A percentile compares a stretch with the other conserved stretches of the same genome.
These are phyloP conservation scores for Gyromitra esculenta DNA, from an alignment of 2,329 filamentous ascomycete genomes.

Conservation along the genomic window DNA sequence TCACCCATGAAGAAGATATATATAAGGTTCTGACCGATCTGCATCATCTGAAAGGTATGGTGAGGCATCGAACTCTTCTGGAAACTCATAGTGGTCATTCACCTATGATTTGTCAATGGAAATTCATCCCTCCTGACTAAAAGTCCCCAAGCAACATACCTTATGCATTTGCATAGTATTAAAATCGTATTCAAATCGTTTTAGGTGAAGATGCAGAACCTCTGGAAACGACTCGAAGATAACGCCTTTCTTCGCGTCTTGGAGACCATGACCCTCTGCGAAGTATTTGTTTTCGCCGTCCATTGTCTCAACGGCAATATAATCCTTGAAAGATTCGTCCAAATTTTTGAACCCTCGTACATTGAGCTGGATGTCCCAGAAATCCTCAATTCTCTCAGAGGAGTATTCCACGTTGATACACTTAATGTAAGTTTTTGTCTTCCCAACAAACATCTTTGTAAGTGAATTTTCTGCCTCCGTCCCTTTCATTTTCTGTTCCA, in stretches of 20 bases:
- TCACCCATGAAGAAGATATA: conserved; percentile 82
- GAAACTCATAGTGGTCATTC: conserved; percentile 90
- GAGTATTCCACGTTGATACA: conserved; percentile 99
- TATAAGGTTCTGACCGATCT: conserved; percentile 87
- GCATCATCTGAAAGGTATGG: conserved; percentile 88
- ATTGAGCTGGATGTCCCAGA: conserved; percentile 98
- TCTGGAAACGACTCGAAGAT: conserved; percentile 96
- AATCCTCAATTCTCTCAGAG: conserved; percentile 93
- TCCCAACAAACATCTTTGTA: conserved; percentile 91
- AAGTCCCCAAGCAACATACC: conserved; percentile 54
- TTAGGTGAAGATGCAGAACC: conserved; percentile 92
- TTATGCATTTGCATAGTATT: conserved; percentile 98
- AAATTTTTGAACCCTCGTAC: conserved; percentile 93
- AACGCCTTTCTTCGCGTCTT: conserved; percentile 96
- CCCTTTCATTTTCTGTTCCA: conserved; percentile 98
- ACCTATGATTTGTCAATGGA: conserved; percentile 63
- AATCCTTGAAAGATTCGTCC: conserved; percentile 94
- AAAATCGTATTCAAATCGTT: conserved; percentile 98
- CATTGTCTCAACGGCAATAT: conserved; percentile 94
- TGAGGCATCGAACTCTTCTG: conserved; percentile 81
- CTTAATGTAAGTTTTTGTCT: conserved; percentile 98
- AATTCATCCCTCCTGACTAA: not conserved
- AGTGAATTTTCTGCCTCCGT: conserved; percentile 89
- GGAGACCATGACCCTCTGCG: conserved; percentile 87
- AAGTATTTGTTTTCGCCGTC: conserved; percentile 99